phyloP scores from a whole-genome alignment of 345 rosid genomes.

The Corchorus olitorius region DNA sequence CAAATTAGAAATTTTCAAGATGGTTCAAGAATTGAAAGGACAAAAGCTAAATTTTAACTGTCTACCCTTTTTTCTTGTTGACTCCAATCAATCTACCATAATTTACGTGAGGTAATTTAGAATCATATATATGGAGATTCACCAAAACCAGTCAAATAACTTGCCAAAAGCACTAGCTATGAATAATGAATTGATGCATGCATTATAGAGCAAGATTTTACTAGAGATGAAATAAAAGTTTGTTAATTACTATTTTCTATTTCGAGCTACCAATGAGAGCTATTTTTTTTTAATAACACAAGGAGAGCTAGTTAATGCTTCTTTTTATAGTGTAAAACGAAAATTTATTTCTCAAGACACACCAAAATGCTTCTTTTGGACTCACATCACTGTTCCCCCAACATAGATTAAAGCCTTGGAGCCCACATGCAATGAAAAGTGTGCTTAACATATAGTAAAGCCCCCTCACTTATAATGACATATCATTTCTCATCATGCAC shows the following conservation, averaged over 20 bases:
- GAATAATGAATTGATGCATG: background rate
- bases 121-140: background rate
- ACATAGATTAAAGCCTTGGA: slow-evolving; percentile 20
- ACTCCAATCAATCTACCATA: background rate
- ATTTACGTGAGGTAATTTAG: background rate
- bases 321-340: background rate
- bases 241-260: too few relatives aligned
- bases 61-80: background rate
- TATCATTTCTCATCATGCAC: slow-evolving; percentile 26
- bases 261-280: too few relatives aligned
- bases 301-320: background rate
- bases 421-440: slow-evolving; percentile 30
- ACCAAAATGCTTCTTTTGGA: background rate
- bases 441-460: slow-evolving; percentile 22
- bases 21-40: background rate
- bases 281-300: too few relatives aligned
- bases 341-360: background rate
- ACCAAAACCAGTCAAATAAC: background rate
- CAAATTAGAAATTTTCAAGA: slow-evolving; percentile 25
- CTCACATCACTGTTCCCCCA: background rate
- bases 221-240: too few relatives aligned
- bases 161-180: background rate
- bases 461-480: slow-evolving; percentile 17
- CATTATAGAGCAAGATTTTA: background rate
- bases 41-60: slow-evolving; percentile 5